Base-by-base conservation (phyloP, 306 rosid genomes). In the Prunus persica region DNA sequence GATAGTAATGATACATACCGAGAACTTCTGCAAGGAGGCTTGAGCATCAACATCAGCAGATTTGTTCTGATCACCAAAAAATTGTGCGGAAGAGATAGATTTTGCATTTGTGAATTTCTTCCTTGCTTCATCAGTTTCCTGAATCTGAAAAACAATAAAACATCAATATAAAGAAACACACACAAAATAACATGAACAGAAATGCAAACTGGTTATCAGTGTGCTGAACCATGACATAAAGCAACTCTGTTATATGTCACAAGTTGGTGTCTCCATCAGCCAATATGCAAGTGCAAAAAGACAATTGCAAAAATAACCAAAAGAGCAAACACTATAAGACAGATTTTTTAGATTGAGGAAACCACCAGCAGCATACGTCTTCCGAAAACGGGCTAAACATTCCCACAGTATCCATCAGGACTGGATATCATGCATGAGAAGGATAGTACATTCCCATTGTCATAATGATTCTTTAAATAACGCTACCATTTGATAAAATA, bases 71-170 rank as follows among this genome's bases (percentile, higher is more conserved):
- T 92, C 97, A 66, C 97, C 98, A 41, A 92, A 94, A 84, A 71
- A 92, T 85, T 94, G 98, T 62, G 93, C 90, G 3, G 98, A 94
- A 41, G 98, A 92, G 82, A 94, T 92, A 45, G 97, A 94, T 79
- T 92, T 94, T 61, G 97, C 98, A 81, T 94, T 94, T 72, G 95
- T 76, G 83, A 94, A 94, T 87, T 94, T 94, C 89, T 87, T 92
- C 82, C 97, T 84, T 38, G 97, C 98, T 78, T 92, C 98, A 71
- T 94, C 89, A 54, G 92, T 79, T 77, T 94, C 97, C 84, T 89
- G 85, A 74, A 89, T 74, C 93, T 92, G 85, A 71, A 8, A 18
- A 32, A 58, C 50, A 56, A 62, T 8, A 47, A 18, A 49, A 68
- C 49, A 72, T 14, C 47, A 66, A n/a, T 15, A 38, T 72, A 61